Conservation (phyloP, 2,329 filamentous ascomycete genomes). For the Sporothrix pseudoabietina region DNA sequence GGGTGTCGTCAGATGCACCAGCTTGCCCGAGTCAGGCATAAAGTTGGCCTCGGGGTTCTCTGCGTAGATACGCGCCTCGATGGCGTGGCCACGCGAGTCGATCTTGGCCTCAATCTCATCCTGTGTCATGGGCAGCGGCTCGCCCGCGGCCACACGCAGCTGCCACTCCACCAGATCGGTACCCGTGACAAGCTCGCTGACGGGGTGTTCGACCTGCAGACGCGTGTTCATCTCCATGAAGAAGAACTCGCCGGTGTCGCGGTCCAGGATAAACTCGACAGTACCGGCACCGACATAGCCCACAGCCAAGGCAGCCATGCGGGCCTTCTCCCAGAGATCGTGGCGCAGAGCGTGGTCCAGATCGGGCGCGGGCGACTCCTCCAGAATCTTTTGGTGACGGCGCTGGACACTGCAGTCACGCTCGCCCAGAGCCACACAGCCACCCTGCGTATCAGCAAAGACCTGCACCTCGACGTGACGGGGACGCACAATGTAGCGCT, state of each 20-base stretch:
- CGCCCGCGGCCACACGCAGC: constrained; percentile 69
- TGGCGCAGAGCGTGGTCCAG: constrained; percentile 60
- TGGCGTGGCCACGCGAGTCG: constrained; percentile 75
- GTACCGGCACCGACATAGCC: constrained; percentile 89
- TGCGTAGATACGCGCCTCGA: constrained; percentile 95
- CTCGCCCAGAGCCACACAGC: constrained; percentile 82
- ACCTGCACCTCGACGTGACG: constrained; percentile 90
- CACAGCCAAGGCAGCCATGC: constrained; percentile 70
- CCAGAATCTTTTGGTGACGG: constrained; percentile 86
- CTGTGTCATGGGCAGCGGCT: constrained; percentile 59
- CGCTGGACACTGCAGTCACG: constrained; percentile 86
- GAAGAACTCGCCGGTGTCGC: constrained; percentile 77
- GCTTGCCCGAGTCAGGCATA: constrained; percentile 86
- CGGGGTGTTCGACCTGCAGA: constrained; percentile 94
- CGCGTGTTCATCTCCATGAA: constrained; percentile 85
- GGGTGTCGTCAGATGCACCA: constrained; percentile 81
- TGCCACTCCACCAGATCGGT: constrained; percentile 92
- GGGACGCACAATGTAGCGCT: constrained; percentile 77
- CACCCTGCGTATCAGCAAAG: constrained; percentile 78
- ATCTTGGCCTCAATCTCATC: constrained; percentile 74
- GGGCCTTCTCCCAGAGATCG: constrained; percentile 67
- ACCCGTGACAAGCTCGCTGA: constrained; percentile 72
- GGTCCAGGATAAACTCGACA: constrained; percentile 88
- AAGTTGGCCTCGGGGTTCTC: constrained; percentile 92
- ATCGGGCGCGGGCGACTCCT: constrained; percentile 80